Evolutionary conservation across 2,329 filamentous ascomycete species (phyloP).

Genomic region (Aspergillus aculeatinus): DNA sequence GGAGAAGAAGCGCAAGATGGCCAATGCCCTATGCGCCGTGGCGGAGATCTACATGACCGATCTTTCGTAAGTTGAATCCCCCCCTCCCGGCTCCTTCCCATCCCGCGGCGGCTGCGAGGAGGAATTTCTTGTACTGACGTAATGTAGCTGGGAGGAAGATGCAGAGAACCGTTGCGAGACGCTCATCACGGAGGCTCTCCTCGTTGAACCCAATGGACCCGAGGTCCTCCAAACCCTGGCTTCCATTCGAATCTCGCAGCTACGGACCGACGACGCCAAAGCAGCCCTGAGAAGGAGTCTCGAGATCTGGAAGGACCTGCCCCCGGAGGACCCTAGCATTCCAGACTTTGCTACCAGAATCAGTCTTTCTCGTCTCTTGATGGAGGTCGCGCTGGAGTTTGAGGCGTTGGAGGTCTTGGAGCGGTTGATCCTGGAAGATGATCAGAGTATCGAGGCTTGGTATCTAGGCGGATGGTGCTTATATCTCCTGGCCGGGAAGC

Average conservation of each 20-base stretch:
- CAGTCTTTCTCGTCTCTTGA: conserved; percentile 77
- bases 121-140: conserved; percentile 15
- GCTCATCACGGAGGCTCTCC: conserved; percentile 84
- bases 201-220: conserved; percentile 75
- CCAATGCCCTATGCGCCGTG: conserved; percentile 89
- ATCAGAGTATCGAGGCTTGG: conserved; percentile 92
- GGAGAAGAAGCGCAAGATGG: conserved; percentile 78
- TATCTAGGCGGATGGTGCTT: conserved; percentile 95
- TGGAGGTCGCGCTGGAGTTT: conserved; percentile 84
- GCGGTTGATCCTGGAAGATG: conserved; percentile 80
- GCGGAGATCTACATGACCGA: conserved; percentile 99
- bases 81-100: too few species aligned
- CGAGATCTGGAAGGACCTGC: conserved; percentile 76
- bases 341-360: conserved; percentile 87
- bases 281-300: conserved; percentile 77
- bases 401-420: conserved; percentile 84
- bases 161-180: conserved; percentile 85
- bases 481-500: conserved; percentile 62
- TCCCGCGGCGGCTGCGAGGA: background rate
- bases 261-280: conserved; percentile 73
- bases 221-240: conserved; percentile 96
- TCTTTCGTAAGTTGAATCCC: conserved; percentile 62
- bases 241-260: conserved; percentile 88
- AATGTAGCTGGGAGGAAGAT: conserved; percentile 70
- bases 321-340: conserved; percentile 67